Evolutionary conservation across 352 stramenopile species (phyloP).

Genomic region (Phytophthora niederhauseri): DNA sequence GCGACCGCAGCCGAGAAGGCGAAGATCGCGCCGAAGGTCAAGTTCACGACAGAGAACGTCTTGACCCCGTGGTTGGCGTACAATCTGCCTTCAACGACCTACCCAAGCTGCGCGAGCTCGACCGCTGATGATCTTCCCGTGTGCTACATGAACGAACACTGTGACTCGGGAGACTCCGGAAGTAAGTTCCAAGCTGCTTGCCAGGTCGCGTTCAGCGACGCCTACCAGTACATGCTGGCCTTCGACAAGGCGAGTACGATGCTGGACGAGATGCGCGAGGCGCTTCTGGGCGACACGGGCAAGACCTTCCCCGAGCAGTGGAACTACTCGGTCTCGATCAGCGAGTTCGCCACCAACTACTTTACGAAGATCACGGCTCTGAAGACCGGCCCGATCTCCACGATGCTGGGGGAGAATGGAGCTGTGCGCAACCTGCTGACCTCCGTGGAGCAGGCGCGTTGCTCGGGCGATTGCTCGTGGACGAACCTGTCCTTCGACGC

Average conservation of each 20-base stretch:
- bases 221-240: slow-evolving; percentile 68
- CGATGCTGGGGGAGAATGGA: slow-evolving; percentile 43
- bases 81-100: slow-evolving; percentile 28
- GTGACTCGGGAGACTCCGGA: slow-evolving; percentile 18
- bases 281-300: slow-evolving; percentile 69
- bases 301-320: slow-evolving; percentile 62
- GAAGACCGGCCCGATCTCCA: slow-evolving; percentile 50
- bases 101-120: slow-evolving; percentile 30
- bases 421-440: slow-evolving; percentile 59
- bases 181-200: slow-evolving; percentile 43
- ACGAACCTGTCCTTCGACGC: slow-evolving; percentile 85
- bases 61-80: slow-evolving; percentile 66
- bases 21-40: slow-evolving; percentile 4
- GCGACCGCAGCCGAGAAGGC: slow-evolving; percentile 38
- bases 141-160: slow-evolving; percentile 77
- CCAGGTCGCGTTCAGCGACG: slow-evolving; percentile 50
- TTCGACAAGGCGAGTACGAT: slow-evolving; percentile 61
- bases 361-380: slow-evolving; percentile 53
- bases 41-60: slow-evolving; percentile 67
- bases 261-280: slow-evolving; percentile 78
- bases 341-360: slow-evolving; percentile 66
- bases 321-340: slow-evolving; percentile 71
- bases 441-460: slow-evolving; percentile 65
- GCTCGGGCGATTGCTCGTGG: slow-evolving; percentile 81
- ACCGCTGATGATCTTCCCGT: slow-evolving; percentile 46